phyloP scores from a whole-genome alignment of 305 asterid genomes.

The Rubia peregrina region DNA sequence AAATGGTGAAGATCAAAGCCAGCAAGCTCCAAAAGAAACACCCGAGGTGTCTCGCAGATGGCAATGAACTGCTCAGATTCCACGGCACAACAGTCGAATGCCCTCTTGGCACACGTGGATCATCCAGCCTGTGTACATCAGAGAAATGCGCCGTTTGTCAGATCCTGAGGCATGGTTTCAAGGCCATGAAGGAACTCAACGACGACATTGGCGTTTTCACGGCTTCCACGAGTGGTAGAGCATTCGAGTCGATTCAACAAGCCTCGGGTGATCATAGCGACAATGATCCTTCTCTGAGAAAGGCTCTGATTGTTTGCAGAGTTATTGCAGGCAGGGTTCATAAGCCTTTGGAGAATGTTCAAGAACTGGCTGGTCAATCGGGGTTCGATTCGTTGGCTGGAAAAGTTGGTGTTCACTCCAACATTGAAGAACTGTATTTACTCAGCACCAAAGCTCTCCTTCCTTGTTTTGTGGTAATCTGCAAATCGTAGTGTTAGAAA shows the following conservation, averaged over 20 bases:
- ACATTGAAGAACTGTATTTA: slow-evolving; percentile 79
- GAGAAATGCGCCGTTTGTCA: slow-evolving; percentile 60
- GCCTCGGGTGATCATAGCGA: background rate
- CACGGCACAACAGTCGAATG: slow-evolving; percentile 64
- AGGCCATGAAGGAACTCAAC: slow-evolving; percentile 32
- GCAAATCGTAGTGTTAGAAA: slow-evolving; percentile 28
- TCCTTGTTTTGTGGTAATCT: slow-evolving; percentile 86
- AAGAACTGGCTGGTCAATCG: slow-evolving; percentile 57
- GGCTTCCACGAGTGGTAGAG: slow-evolving; percentile 72
- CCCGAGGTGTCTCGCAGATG: slow-evolving; percentile 87
- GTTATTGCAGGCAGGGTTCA: slow-evolving; percentile 94
- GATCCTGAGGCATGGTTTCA: slow-evolving; percentile 54
- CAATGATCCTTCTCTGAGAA: slow-evolving; percentile 18
- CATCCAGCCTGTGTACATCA: slow-evolving; percentile 53
- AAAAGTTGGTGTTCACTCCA: slow-evolving; percentile 61
- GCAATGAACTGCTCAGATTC: slow-evolving; percentile 78
- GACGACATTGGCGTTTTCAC: slow-evolving; percentile 69
- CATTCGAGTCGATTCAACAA: slow-evolving; percentile 48
- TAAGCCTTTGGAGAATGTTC: slow-evolving; percentile 62
- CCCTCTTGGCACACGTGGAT: slow-evolving; percentile 46
- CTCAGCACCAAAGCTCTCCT: slow-evolving; percentile 77
- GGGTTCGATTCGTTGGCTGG: slow-evolving; percentile 93
- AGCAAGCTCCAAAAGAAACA: slow-evolving; percentile 66
- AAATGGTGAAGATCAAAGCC: slow-evolving; percentile 70
- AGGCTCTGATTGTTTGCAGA: slow-evolving; percentile 79